phyloP scores from a whole-genome alignment of 352 stramenopile species.

The Globisporangium cylindrosporum region DNA sequence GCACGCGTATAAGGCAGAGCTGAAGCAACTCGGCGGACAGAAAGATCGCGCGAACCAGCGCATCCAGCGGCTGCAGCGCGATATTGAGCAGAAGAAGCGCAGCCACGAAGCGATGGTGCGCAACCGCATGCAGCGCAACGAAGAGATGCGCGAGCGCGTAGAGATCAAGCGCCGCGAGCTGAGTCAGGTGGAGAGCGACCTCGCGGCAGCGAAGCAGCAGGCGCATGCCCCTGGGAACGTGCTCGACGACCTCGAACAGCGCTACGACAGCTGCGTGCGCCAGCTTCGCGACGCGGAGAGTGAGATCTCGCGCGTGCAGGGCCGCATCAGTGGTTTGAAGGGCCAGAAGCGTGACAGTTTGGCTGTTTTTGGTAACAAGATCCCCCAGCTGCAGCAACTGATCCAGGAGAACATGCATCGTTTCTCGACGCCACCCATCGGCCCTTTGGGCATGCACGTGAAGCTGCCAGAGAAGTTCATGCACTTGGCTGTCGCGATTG shows the following conservation, averaged over 20 bases:
- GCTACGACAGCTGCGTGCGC: conserved; percentile 50
- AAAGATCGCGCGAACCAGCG: conserved; percentile 50
- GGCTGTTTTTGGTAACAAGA: conserved; percentile 61
- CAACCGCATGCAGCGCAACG: conserved; percentile 54
- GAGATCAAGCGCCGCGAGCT: conserved; percentile 49
- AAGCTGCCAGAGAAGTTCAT: conserved; percentile 69
- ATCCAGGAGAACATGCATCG: conserved; percentile 69
- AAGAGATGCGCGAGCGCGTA: conserved; percentile 54
- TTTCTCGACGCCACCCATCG: conserved; percentile 67
- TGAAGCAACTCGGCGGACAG: conserved; percentile 55
- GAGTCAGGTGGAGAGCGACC: conserved; percentile 32
- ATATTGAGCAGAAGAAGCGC: conserved; percentile 51
- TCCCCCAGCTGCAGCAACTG: conserved; percentile 68
- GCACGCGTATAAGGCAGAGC: conserved; percentile 61
- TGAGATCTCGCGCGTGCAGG: conserved; percentile 42
- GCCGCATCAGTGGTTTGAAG: conserved; percentile 43
- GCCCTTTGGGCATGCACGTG: conserved; percentile 66
- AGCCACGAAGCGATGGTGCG: conserved; percentile 57
- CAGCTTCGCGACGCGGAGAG: conserved; percentile 56
- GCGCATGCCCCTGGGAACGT: conserved; percentile 26
- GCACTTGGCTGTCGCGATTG: conserved; percentile 67
- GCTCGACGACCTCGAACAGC: conserved; percentile 58
- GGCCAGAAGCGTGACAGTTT: conserved; percentile 60
- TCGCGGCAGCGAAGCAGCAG: conserved; percentile 32
- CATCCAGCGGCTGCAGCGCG: conserved; percentile 43